These are phyloP conservation scores for Besnoitia besnoiti DNA, from an alignment of 169 alveolate species.

Conservation along the genomic window DNA sequence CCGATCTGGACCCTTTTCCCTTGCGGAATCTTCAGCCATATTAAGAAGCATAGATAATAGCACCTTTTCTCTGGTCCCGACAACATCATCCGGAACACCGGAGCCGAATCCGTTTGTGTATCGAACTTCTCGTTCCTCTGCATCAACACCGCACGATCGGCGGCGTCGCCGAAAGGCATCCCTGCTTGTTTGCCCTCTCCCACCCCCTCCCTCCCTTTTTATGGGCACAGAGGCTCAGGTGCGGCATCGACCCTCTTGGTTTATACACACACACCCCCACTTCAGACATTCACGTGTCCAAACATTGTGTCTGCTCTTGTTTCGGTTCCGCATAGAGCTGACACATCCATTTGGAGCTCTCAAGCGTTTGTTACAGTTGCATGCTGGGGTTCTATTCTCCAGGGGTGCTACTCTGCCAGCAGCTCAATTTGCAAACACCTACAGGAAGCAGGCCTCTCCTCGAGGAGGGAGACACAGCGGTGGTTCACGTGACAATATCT, in stretches of 20 bases:
- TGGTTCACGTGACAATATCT: neutral
- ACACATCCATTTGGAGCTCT: neutral
- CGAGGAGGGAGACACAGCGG: neutral
- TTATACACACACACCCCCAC: slow-evolving; percentile 18
- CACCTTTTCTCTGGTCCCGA: neutral
- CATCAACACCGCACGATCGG: neutral
- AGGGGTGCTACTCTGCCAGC: neutral
- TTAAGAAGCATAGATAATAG: neutral
- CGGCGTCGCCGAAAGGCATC: slow-evolving; percentile 11
- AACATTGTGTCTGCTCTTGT: neutral
- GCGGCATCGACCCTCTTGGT: slow-evolving; percentile 25
- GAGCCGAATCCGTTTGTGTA: slow-evolving; percentile 2
- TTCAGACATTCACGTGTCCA: slow-evolving; percentile 15
- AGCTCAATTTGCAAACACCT: neutral
- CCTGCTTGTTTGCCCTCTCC: slow-evolving; percentile 26
- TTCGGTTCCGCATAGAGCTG: neutral
- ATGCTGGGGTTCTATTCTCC: neutral
- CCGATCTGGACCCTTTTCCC: neutral
- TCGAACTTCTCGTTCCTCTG: neutral
- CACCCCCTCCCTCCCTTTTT: neutral
- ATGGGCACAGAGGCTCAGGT: neutral
- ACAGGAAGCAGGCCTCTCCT: neutral
- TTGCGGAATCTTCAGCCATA: neutral
- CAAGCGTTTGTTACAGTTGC: neutral
- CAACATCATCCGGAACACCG: neutral